Base-by-base conservation (phyloP, 1,284 basidiomycete genomes). In the Mycena citricolor region DNA sequence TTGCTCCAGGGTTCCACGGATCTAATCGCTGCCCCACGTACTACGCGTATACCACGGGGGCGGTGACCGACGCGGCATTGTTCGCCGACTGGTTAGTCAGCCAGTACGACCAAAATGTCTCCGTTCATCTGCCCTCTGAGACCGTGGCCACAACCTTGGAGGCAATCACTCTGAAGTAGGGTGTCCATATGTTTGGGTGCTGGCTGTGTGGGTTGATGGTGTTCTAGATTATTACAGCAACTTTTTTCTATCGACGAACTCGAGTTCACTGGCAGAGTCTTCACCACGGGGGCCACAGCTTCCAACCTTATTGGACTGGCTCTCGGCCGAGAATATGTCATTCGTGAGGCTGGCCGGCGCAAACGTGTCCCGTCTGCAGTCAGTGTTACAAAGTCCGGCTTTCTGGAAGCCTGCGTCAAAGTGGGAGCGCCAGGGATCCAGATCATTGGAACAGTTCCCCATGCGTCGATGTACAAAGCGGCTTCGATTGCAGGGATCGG, bases 401-500 rank as follows among this genome's bases (percentile, higher is more conserved):
- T 49, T 2, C 8, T 52, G 8, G 40, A 42, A 19, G 51, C 51
- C 1, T 52, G 47, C 30, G 4, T 39, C 5, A 21, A 39, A 31
- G 51, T 47, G 14, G 31, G 43, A 7, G 36, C 49, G 8, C 4
- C 19, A 2, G 23, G 41, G 8, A 43, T 52, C 4, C 51, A 52
- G 20, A 24, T 52, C 7, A 37, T 52, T 20, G 25, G 47, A 23
- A 45, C 51, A 8, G 17, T 34, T 4, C 47, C 51, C 8, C 51
- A 52, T 30, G 48, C 51, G 2, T 52, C 51, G 4, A 32, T 52
- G 10, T 52, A 52, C 32, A 52, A 52, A 34, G 51, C 47, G 4
- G 47, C 47, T 4, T 49, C 51, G 6, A 32, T 33, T 2, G 19
- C 44, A 12, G 51, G 51, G 19, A 35, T 52, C 16, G 51, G 51